phyloP scores from a whole-genome alignment of 805 yeast genomes.

The Candida schatavii region DNA sequence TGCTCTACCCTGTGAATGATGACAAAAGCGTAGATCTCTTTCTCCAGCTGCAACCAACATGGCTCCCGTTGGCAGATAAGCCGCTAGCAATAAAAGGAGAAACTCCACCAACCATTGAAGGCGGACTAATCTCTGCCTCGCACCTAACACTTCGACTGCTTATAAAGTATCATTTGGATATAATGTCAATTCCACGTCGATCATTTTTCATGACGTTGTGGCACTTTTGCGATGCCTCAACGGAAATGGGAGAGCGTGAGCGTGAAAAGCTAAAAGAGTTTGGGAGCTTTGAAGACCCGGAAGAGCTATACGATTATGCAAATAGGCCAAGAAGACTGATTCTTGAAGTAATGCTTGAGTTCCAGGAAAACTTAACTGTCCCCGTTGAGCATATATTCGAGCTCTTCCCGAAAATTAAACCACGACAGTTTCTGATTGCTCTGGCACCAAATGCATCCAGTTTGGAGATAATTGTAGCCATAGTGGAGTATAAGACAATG shows the following conservation, averaged over 20 bases:
- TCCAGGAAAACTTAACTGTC: constrained; percentile 62
- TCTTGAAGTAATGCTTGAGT: constrained; percentile 79
- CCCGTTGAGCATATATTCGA: constrained; percentile 79
- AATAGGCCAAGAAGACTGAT: constrained; percentile 88
- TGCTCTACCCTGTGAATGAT: constrained; percentile 73
- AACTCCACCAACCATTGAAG: constrained; percentile 35
- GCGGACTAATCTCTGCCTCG: constrained; percentile 51
- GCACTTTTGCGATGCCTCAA: constrained; percentile 53
- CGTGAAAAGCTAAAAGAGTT: constrained; percentile 74
- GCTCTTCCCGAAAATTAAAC: constrained; percentile 72
- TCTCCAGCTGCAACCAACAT: constrained; percentile 61
- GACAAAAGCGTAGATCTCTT: constrained; percentile 60
- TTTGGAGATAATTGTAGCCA: constrained; percentile 73
- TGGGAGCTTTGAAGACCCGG: constrained; percentile 64
- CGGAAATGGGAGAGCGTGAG: constrained; percentile 68
- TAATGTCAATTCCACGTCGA: constrained; percentile 78
- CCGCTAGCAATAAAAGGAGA: constrained; percentile 32
- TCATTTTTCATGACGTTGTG: constrained; percentile 72
- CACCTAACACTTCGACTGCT: constrained; percentile 66
- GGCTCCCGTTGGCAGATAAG: constrained; percentile 70
- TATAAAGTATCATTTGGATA: constrained; percentile 76
- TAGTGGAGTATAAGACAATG: constrained; percentile 84
- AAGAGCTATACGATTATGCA: constrained; percentile 87
- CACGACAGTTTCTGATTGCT: constrained; percentile 84
- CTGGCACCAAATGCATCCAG: constrained; percentile 32